These are phyloP conservation scores for Calycina herbarum DNA, from an alignment of 2,329 filamentous ascomycete genomes.

Conservation along the genomic window DNA sequence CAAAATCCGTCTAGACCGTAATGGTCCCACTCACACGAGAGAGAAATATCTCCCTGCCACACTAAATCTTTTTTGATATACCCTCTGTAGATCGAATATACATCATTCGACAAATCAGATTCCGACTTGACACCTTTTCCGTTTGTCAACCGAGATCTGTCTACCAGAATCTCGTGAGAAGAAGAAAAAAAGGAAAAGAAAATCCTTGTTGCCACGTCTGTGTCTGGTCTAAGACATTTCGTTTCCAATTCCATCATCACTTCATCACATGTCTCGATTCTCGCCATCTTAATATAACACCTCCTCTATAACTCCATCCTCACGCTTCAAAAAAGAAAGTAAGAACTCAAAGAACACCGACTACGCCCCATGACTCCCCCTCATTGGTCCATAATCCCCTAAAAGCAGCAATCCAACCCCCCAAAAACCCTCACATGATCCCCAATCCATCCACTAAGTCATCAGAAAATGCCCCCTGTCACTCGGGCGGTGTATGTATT, in stretches of 20 bases:
- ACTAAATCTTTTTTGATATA: constrained; percentile 1
- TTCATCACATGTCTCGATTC: neutral
- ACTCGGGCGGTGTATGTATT: neutral
- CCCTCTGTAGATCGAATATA: constrained; percentile 6
- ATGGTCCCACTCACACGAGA: too few relatives aligned
- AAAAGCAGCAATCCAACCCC: constrained; percentile 2
- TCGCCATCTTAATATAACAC: neutral
- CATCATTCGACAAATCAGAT: neutral
- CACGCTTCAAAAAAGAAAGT: neutral
- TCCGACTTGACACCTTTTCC: neutral
- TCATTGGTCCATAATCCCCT: neutral
- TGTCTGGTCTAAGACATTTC: neutral
- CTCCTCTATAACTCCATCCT: neutral
- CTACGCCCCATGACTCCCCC: neutral
- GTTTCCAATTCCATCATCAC: neutral
- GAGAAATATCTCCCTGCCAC: too few relatives aligned
- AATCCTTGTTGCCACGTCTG: neutral
- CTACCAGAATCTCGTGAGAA: neutral
- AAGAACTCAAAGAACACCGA: neutral
- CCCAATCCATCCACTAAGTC: constrained; percentile 6
- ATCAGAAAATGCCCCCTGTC: neutral
- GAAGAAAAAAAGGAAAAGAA: neutral
- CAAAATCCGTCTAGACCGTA: constrained; percentile 2
- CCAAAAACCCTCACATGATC: constrained; percentile 8
- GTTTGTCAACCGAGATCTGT: neutral